phyloP scores from a whole-genome alignment of 371 early-diverging fungal genomes.

The Mucor irregularis region DNA sequence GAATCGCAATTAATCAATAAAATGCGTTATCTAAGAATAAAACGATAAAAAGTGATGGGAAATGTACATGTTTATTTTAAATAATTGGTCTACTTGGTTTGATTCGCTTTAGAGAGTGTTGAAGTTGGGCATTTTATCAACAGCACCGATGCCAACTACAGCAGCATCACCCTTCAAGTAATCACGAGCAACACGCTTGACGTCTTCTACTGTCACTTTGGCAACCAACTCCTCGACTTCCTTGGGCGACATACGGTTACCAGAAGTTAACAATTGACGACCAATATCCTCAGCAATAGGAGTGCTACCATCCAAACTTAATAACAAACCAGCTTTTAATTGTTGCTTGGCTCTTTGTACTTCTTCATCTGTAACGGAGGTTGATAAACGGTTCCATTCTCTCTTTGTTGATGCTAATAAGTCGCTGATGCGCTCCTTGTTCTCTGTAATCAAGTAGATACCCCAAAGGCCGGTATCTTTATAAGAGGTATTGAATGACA shows the following conservation, averaged over 20 bases:
- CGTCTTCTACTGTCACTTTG: slow-evolving; percentile 64
- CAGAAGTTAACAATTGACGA: slow-evolving; percentile 91
- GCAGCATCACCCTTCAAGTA: slow-evolving; percentile 87
- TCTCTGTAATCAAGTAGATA: slow-evolving; percentile 88
- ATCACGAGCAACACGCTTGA: slow-evolving; percentile 85
- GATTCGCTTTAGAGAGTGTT: slow-evolving; percentile 51
- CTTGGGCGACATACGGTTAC: slow-evolving; percentile 77
- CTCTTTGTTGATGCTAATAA: slow-evolving; percentile 82
- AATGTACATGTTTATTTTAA: not conserved
- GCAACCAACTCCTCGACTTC: slow-evolving; percentile 41
- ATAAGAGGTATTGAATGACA: slow-evolving; percentile 97
- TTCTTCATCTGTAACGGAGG: slow-evolving; percentile 87
- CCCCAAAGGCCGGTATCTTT: slow-evolving; percentile 98
- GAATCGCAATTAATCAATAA: no score
- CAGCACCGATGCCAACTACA: slow-evolving; percentile 90
- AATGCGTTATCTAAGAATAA: no score
- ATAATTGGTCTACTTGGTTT: not conserved
- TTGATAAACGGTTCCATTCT: slow-evolving; percentile 91
- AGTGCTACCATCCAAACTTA: slow-evolving; percentile 91
- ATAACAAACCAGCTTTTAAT: slow-evolving; percentile 90
- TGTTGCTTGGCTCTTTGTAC: slow-evolving; percentile 98
- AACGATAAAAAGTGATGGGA: no score
- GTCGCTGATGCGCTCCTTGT: slow-evolving; percentile 81
- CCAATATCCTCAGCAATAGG: slow-evolving; percentile 97
- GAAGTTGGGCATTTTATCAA: slow-evolving; percentile 75